phyloP scores from a whole-genome alignment of 2,329 filamentous ascomycete species.

The Alternaria metachromatica region DNA sequence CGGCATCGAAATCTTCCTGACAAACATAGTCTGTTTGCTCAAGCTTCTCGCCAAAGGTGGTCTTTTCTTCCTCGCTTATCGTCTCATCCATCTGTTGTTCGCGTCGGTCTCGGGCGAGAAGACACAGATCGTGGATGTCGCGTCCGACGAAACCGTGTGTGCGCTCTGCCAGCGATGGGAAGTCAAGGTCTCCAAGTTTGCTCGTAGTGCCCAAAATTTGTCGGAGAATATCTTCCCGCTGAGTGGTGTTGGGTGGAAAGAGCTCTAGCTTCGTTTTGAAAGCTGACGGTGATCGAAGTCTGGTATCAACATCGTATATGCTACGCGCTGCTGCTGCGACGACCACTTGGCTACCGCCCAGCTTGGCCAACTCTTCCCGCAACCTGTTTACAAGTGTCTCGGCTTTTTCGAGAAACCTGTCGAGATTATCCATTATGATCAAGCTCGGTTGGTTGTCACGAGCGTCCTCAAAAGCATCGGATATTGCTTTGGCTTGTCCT shows the following conservation, averaged over 20 bases:
- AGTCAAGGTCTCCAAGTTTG: constrained; percentile 56
- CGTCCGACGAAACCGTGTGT: constrained; percentile 88
- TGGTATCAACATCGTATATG: constrained; percentile 72
- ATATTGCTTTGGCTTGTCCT: constrained; percentile 62
- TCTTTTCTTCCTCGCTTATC: constrained; percentile 32
- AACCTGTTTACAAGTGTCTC: constrained; percentile 35
- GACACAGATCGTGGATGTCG: constrained; percentile 73
- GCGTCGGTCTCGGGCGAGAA: constrained; percentile 56
- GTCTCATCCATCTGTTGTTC: constrained; percentile 25
- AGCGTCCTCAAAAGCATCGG: constrained; percentile 74
- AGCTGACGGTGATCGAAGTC: constrained; percentile 69
- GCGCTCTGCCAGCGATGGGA: constrained; percentile 67
- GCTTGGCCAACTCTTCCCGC: constrained; percentile 54
- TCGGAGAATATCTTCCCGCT: constrained; percentile 76
- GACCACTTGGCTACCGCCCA: constrained; percentile 66
- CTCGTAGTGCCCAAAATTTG: constrained; percentile 54
- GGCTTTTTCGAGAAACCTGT: constrained; percentile 60
- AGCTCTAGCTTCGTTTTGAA: constrained; percentile 74
- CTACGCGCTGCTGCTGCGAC: constrained; percentile 79
- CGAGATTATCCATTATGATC: constrained; percentile 79
- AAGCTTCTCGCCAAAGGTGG: constrained; percentile 22
- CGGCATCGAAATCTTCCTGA: constrained; percentile 66
- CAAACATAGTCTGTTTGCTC: constrained; percentile 30
- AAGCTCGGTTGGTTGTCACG: constrained; percentile 74
- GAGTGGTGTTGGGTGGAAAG: constrained; percentile 74